Base-by-base conservation (phyloP, 2,329 filamentous ascomycete genomes). In the Diaporthe ilicicola region DNA sequence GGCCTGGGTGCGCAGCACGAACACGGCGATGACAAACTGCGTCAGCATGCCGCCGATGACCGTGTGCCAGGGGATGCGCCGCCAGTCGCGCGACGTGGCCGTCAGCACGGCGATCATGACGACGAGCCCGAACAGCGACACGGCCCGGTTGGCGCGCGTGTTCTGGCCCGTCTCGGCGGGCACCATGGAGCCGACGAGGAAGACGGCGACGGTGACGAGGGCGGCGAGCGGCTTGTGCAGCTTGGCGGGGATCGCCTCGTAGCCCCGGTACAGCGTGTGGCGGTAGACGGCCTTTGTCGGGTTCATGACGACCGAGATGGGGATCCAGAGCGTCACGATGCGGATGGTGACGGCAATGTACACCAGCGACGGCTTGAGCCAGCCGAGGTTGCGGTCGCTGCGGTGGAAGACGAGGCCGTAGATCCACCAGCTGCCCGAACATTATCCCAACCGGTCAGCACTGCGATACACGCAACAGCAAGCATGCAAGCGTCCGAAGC, bases 11-110 rank as follows among this genome's bases (percentile, higher is more conserved):
- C 94, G 90, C 75, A 97, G 86, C 59, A 97, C 95, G 77, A 98
- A 97, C 15, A 97, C 86, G 4, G 94, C 94, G 74, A 97, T 88
- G 78, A 98, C 86, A 82, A 95, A 98, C 81, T 98, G 95, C 13
- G 91, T 86, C 51, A 97, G 85, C 92, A 97, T 96, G 72, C 95
- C 95, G 46, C 93, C 93, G 72, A 97, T 93, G 75, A 98, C 92
- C 1, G 93, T 93, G 77, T 93, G 91, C 92, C 91, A 94, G 74
- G 90, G 87, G 75, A 92, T 85, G 44, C 77, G 79, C 70, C 78
- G 89, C 75, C 92, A 89, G 80, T 94, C 87, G 70, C 84, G 88
- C 50, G 94, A 97, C 0, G 93, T 96, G 17, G 78, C 77, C 81
- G 88, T 96, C 75, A 97, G 89, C 1, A 81, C 70, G 70, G 82